Conservation (phyloP, 2,329 filamentous ascomycete genomes). For the Epichloe baconii region DNA sequence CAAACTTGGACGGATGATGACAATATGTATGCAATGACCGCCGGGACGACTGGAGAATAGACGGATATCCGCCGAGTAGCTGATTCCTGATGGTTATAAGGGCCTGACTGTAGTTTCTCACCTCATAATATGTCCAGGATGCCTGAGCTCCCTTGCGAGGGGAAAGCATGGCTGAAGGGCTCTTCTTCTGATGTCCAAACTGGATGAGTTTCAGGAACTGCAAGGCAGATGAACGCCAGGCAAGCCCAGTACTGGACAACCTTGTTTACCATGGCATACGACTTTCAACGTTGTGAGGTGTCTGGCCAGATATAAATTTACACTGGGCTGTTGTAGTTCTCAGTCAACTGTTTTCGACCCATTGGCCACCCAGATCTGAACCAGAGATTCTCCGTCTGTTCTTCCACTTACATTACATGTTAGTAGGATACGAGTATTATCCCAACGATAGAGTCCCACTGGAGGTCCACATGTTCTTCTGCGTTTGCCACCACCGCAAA, state of each 20-base stretch:
- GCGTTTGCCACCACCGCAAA: no score
- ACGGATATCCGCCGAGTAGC: not conserved
- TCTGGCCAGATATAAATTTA: slow-evolving; percentile 18
- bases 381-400: no score
- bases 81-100: not conserved
- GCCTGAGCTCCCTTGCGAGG: slow-evolving; percentile 44
- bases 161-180: slow-evolving; percentile 40
- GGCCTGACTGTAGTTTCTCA: slow-evolving; percentile 11
- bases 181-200: no score
- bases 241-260: slow-evolving; percentile 59
- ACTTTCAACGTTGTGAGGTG: not conserved
- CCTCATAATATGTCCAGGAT: slow-evolving; percentile 57
- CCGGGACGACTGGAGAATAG: slow-evolving; percentile 43
- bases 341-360: slow-evolving; percentile 41
- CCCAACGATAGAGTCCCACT: slow-evolving; percentile 65
- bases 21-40: slow-evolving; percentile 68
- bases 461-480: slow-evolving; percentile 53
- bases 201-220: slow-evolving; percentile 22
- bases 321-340: slow-evolving; percentile 72
- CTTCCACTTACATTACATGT: slow-evolving; percentile 47
- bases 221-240: slow-evolving; percentile 61
- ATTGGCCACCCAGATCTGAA: no score
- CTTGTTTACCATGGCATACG: no score
- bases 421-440: slow-evolving; percentile 69
- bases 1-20: slow-evolving; percentile 49